Evolutionary conservation across 768 basidiomycete species (phyloP), one percentile per base, ranked within the genome.

Genomic region (Naematelia aurantialba): DNA sequence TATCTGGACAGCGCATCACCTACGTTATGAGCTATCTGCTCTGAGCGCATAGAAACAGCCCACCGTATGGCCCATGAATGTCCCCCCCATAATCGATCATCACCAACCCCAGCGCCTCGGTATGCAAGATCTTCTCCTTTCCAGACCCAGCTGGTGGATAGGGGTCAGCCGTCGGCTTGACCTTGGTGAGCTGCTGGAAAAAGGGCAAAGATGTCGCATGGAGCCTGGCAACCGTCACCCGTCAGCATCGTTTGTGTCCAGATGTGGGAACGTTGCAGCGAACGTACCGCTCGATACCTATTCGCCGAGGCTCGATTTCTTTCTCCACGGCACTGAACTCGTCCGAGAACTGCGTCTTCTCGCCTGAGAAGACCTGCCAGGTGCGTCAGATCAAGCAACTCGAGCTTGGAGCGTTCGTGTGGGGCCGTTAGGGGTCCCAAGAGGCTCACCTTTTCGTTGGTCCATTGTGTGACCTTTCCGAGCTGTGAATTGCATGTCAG

Each of bases 61-160:
- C 30, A 67, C 71, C 71, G 45, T 88, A 89, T 59, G 88, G 86
- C 0, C 84, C 82, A n/a, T 84, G 83, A 69, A 88, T 86, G 68
- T 90, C 84, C 63, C 89, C 88, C 13, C 90, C 90, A 68, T 90
- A 88, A 24, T 82, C 80, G 56, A 90, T 86, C 90, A 92, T 91
- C 47, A 89, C 87, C 55, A 89, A 81, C 0, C 91, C 91, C 10
- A 94, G 80, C 26, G 85, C 83, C 64, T 92, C 90, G 26, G 89
- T 80, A 0, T 87, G 83, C 11, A 89, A 77, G 31, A 89, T 80
- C 73, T 92, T 90, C 60, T 87, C 87, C 59, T 76, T 76, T 11
- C 65, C 58, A 4, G 73, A 60, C 0, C 79, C 78, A 57, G 85
- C 84, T 14, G 84, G 84, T 0, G 81, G 83, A 24, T 82, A 82